Conservation (phyloP, 768 basidiomycete genomes). For the Russula olivacea region DNA sequence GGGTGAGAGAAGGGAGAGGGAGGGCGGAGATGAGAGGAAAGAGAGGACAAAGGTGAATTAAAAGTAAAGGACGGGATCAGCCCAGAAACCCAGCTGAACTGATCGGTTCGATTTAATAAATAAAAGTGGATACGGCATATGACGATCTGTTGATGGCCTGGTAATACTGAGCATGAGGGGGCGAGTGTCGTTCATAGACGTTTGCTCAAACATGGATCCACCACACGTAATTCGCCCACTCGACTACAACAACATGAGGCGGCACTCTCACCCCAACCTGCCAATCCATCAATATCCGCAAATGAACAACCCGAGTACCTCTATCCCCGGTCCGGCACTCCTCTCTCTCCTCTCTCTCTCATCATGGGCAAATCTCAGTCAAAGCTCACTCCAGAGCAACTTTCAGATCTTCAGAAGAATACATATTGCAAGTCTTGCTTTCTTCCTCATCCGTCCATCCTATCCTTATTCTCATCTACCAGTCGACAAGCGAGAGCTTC, state of each 20-base stretch:
- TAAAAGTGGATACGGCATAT: slow-evolving; percentile 27
- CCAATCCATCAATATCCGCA: not conserved
- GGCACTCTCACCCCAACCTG: not conserved
- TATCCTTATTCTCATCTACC: slow-evolving; percentile 25
- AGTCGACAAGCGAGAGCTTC: slow-evolving; percentile 97
- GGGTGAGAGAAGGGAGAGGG: slow-evolving; percentile 15
- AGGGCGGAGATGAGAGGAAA: slow-evolving; percentile 26
- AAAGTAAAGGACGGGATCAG: slow-evolving; percentile 32
- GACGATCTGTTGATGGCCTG: slow-evolving; percentile 15
- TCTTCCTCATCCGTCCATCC: not conserved
- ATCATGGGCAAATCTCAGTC: slow-evolving; percentile 97
- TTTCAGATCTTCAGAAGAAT: slow-evolving; percentile 92
- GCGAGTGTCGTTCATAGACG: slow-evolving; percentile 24
- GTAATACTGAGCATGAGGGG: slow-evolving; percentile 6
- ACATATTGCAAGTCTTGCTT: slow-evolving; percentile 75
- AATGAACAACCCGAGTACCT: not conserved
- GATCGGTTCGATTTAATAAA: slow-evolving; percentile 36
- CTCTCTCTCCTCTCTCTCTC: slow-evolving; percentile 2
- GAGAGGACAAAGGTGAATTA: slow-evolving; percentile 38
- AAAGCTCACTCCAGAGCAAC: slow-evolving; percentile 90
- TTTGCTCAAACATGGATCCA: slow-evolving; percentile 14
- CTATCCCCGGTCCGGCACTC: not conserved
- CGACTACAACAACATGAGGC: not conserved
- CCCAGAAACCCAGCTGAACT: slow-evolving; percentile 27
- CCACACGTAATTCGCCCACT: slow-evolving; percentile 16